Evolutionary conservation across 208 protist species (phyloP).

Genomic region (Dictyostelium gargantuum): DNA sequence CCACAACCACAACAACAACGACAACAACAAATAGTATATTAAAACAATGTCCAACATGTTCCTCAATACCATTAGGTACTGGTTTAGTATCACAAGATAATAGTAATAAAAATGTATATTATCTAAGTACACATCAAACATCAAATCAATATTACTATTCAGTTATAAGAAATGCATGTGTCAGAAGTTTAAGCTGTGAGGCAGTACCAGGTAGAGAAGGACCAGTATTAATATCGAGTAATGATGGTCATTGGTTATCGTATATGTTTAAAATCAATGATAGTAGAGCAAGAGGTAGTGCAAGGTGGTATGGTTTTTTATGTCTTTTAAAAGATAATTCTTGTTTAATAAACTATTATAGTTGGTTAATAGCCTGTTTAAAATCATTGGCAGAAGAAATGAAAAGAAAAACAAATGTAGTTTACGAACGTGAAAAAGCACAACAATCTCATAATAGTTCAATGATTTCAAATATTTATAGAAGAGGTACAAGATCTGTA

Average conservation of each 20-base stretch:
- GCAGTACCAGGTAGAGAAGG: slow-evolving; percentile 24
- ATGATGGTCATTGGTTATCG: not conserved
- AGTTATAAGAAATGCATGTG: slow-evolving; percentile 34
- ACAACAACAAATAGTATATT: not conserved
- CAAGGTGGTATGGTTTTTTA: slow-evolving; percentile 18
- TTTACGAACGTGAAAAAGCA: slow-evolving; percentile 7
- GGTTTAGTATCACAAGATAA: slow-evolving; percentile 27
- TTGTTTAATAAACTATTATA: slow-evolving; percentile 3
- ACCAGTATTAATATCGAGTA: slow-evolving; percentile 6
- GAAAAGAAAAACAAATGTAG: not conserved
- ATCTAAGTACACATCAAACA: slow-evolving; percentile 54
- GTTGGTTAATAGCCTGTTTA: slow-evolving; percentile 15
- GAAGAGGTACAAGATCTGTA: not conserved
- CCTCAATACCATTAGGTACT: not conserved
- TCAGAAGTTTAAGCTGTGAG: slow-evolving; percentile 26
- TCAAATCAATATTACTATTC: slow-evolving; percentile 3
- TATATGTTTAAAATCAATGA: slow-evolving; percentile 57
- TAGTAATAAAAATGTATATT: not conserved
- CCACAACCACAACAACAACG: not conserved
- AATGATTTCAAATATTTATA: not conserved
- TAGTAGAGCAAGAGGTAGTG: not conserved
- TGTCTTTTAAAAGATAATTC: not conserved
- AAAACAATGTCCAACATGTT: slow-evolving; percentile 33
- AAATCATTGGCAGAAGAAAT: slow-evolving; percentile 13
- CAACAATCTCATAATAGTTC: not conserved